Conservation (phyloP, 495 filamentous ascomycete genomes). For the Penicillium samsonianum region DNA sequence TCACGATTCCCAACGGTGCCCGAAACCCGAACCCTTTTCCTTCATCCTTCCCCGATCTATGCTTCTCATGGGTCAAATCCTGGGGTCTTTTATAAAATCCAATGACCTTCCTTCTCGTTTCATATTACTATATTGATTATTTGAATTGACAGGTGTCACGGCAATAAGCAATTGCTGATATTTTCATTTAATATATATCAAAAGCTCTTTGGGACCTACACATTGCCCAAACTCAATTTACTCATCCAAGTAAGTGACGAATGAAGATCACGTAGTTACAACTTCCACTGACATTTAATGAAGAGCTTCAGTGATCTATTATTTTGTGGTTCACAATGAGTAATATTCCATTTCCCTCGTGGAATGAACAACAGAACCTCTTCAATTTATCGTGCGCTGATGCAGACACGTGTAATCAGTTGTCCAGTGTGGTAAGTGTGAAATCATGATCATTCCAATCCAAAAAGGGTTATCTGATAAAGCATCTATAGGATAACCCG, state of each 20-base stretch:
- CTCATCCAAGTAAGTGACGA: conserved; percentile 1
- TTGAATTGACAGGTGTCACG: conserved; percentile 7
- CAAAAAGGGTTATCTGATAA: conserved; percentile 9
- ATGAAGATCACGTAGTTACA: not conserved
- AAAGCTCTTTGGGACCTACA: not conserved
- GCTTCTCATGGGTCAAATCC: conserved; percentile 14
- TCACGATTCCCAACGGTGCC: conserved; percentile 8
- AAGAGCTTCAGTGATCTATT: conserved; percentile 2
- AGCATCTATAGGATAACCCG: conserved; percentile 25
- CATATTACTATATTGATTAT: not conserved
- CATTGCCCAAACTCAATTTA: not conserved
- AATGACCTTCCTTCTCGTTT: conserved; percentile 9
- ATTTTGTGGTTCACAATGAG: conserved; percentile 25
- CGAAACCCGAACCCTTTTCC: not conserved
- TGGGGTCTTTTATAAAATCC: conserved; percentile 19
- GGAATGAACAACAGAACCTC: conserved; percentile 33
- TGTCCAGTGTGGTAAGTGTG: conserved; percentile 31
- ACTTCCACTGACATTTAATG: not conserved
- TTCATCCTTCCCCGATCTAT: conserved; percentile 6
- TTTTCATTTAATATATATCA: conserved; percentile 5
- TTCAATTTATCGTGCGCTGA: conserved; percentile 36
- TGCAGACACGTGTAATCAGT: conserved; percentile 32
- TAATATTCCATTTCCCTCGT: conserved; percentile 29
- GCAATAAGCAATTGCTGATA: not conserved
- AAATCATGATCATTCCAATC: conserved; percentile 1